Conservation (phyloP, 2,329 filamentous ascomycete species). For the Calonectria crousiana region DNA sequence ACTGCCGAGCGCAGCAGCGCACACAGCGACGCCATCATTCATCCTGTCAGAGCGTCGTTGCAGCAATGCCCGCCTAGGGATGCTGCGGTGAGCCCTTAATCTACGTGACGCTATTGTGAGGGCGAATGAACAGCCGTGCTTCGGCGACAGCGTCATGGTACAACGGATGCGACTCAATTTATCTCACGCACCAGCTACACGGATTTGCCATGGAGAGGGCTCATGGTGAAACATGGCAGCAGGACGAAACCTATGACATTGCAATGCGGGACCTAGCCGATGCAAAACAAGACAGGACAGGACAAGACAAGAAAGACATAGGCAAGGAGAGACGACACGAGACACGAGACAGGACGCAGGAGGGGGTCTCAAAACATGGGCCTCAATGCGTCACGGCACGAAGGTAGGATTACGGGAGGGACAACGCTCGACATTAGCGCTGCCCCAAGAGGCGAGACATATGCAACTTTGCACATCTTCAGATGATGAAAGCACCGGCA, state of each 20-base stretch:
- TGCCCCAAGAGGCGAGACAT: conserved; percentile 23
- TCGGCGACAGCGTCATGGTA: neutral
- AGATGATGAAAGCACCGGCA: conserved; percentile 3
- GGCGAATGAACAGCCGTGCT: conserved; percentile 10
- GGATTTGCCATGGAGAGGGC: neutral
- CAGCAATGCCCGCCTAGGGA: neutral
- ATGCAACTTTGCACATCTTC: conserved; percentile 12
- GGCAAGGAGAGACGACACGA: conserved; percentile 6
- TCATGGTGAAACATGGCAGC: conserved; percentile 19
- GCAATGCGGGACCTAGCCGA: conserved; percentile 12
- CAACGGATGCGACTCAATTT: neutral
- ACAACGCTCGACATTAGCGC: conserved; percentile 5
- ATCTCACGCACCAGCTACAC: neutral
- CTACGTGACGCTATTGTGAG: conserved; percentile 27
- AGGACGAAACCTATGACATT: conserved; percentile 16
- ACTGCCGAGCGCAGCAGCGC: neutral
- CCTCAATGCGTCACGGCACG: conserved; percentile 17
- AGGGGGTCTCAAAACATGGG: neutral
- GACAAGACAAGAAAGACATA: conserved; percentile 9
- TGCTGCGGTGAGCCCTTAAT: conserved; percentile 14
- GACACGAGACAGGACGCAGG: neutral
- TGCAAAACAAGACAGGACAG: conserved; percentile 1
- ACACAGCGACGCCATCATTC: neutral
- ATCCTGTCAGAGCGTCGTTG: neutral
- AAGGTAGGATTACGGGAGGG: conserved; percentile 16